phyloP scores from a whole-genome alignment of 495 filamentous ascomycete species.

The Podospora anserina region DNA sequence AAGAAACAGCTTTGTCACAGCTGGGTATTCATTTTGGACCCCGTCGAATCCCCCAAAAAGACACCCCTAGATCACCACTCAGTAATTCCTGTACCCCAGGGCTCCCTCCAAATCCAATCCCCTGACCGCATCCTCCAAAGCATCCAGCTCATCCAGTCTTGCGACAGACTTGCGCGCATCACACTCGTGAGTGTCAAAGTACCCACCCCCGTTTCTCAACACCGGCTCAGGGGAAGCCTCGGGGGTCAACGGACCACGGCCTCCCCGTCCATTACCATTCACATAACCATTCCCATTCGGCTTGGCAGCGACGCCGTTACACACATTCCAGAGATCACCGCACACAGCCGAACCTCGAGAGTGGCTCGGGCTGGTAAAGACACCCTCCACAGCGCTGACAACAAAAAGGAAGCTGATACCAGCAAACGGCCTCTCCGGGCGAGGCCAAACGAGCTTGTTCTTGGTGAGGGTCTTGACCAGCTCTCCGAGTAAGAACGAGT shows the following conservation, averaged over 20 bases:
- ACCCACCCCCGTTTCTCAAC: not conserved
- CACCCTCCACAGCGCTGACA: slow-evolving; percentile 13
- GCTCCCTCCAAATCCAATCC: slow-evolving; percentile 29
- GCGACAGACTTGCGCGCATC: slow-evolving; percentile 20
- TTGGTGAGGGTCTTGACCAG: slow-evolving; percentile 28
- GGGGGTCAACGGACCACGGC: slow-evolving; percentile 18
- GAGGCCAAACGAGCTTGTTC: slow-evolving; percentile 22
- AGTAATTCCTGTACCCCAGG: slow-evolving; percentile 23
- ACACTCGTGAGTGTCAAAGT: slow-evolving; percentile 20
- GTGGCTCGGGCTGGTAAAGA: slow-evolving; percentile 10
- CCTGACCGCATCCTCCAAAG: slow-evolving; percentile 18
- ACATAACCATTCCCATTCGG: slow-evolving; percentile 11
- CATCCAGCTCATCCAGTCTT: slow-evolving; percentile 19
- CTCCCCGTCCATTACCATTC: slow-evolving; percentile 8
- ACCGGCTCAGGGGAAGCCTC: slow-evolving; percentile 30
- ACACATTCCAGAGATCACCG: slow-evolving; percentile 2
- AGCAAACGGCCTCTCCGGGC: slow-evolving; percentile 22
- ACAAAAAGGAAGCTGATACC: slow-evolving; percentile 24
- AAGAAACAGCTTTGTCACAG: not conserved
- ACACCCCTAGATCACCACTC: not conserved
- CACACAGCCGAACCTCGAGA: slow-evolving; percentile 1
- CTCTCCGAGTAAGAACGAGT: slow-evolving; percentile 31
- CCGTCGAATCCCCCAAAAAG: too few relatives aligned
- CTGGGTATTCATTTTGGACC: not conserved
- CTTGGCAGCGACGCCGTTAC: slow-evolving; percentile 3